phyloP scores from a whole-genome alignment of 2,329 filamentous ascomycete species.

The Orbilia oligospora region DNA sequence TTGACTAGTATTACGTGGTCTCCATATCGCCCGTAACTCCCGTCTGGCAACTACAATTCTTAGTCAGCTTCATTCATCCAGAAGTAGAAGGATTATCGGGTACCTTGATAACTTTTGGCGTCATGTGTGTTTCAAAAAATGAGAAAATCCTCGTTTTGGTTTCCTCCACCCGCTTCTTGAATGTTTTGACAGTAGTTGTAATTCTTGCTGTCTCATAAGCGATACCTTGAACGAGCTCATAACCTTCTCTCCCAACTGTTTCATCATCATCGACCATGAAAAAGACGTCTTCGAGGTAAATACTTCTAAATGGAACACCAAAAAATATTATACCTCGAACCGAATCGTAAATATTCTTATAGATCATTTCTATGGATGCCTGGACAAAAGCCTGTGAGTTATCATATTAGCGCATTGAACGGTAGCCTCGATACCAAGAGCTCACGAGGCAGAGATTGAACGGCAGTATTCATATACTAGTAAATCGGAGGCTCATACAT shows the following conservation, averaged over 20 bases:
- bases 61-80: not conserved
- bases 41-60: not conserved
- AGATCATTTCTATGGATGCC: not conserved
- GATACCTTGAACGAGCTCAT: not conserved
- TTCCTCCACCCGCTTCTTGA: not conserved
- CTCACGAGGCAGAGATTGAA: too few relatives aligned
- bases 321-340: not conserved
- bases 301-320: slow-evolving; percentile 8
- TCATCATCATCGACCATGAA: not conserved
- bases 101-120: not conserved
- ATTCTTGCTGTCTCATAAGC: not conserved
- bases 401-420: too few relatives aligned
- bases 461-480: too few relatives aligned
- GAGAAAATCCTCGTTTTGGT: not conserved
- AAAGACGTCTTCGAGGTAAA: not conserved
- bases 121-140: not conserved
- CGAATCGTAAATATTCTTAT: not conserved
- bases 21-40: not conserved
- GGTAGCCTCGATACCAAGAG: too few relatives aligned
- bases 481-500: not conserved
- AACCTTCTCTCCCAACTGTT: not conserved
- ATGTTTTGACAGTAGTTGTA: not conserved
- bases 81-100: not conserved
- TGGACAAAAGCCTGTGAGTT: not conserved
- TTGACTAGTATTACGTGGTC: not conserved